Evolutionary conservation across 2,329 filamentous ascomycete species (phyloP).

Genomic region (Hymenoscyphus scutula): DNA sequence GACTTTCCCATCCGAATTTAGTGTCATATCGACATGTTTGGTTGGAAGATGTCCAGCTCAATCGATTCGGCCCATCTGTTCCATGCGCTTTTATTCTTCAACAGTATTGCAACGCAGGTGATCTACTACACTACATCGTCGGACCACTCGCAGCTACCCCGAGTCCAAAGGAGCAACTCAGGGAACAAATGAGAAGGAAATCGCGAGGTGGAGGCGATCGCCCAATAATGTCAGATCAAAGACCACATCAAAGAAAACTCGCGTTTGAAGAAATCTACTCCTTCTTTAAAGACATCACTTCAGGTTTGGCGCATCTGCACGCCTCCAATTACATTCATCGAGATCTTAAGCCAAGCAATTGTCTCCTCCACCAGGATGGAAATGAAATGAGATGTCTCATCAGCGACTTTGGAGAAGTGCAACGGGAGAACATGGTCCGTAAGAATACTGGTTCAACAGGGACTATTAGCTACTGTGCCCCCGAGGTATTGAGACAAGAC

Average conservation of each 20-base stretch:
- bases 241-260: conserved; percentile 38
- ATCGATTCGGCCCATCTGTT: conserved; percentile 83
- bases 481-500: conserved; percentile 78
- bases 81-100: conserved; percentile 96
- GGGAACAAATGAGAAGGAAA: conserved; percentile 78
- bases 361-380: conserved; percentile 75
- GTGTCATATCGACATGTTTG: conserved; percentile 97
- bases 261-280: conserved; percentile 93
- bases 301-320: conserved; percentile 86
- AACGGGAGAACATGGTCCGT: conserved; percentile 75
- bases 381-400: conserved; percentile 77
- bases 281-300: conserved; percentile 93
- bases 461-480: conserved; percentile 96
- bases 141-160: conserved; percentile 60
- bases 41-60: conserved; percentile 85
- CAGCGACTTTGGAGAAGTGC: conserved; percentile 97
- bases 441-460: conserved; percentile 91
- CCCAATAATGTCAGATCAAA: conserved; percentile 32
- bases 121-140: conserved; percentile 85
- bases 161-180: conserved; percentile 77
- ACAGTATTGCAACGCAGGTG: conserved; percentile 93
- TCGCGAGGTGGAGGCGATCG: conserved; percentile 75
- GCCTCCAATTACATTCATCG: conserved; percentile 91
- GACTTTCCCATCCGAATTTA: conserved; percentile 88
- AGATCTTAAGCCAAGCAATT: conserved; percentile 95